Percentiles rank a stretch among this genome's conserved stretches.
phyloP scores from a whole-genome alignment of 2,329 filamentous ascomycete genomes.

The Phoma sp. region DNA sequence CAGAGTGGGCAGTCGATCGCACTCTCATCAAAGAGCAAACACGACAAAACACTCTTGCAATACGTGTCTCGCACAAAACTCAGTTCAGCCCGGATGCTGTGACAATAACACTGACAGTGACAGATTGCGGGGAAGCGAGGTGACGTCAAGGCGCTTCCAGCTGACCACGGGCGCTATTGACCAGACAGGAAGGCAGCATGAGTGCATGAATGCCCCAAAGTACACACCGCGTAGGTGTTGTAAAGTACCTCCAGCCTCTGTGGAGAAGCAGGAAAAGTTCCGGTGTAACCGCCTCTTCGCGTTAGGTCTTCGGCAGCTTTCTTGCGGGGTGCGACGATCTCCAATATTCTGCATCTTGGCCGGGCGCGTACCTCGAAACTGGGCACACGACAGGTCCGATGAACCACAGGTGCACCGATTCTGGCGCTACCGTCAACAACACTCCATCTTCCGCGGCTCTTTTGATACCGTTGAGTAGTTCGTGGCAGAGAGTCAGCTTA shows the following conservation, averaged over 20 bases:
- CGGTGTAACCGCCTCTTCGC: conserved; percentile 17
- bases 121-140: conserved; percentile 15
- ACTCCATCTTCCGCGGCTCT: neutral
- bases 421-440: neutral
- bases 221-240: conserved; percentile 4
- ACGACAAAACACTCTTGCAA: too few species aligned
- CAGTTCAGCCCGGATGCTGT: too few species aligned
- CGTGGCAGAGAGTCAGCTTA: conserved; percentile 14
- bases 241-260: conserved; percentile 4
- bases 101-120: neutral
- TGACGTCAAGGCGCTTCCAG: conserved; percentile 9
- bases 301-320: conserved; percentile 14
- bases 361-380: conserved; percentile 4
- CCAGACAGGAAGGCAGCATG: conserved; percentile 13
- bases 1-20: neutral
- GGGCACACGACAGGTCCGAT: conserved; percentile 9
- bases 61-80: too few species aligned
- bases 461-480: neutral
- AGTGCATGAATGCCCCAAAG: conserved; percentile 3
- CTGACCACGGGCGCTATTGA: conserved; percentile 15
- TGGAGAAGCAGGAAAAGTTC: conserved; percentile 11
- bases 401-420: conserved; percentile 2
- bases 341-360: conserved; percentile 17
- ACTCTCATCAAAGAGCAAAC: neutral
- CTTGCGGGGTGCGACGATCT: conserved; percentile 23